Conservation (phyloP, 75 land plant species). For the Cunninghamia lanceolata region DNA sequence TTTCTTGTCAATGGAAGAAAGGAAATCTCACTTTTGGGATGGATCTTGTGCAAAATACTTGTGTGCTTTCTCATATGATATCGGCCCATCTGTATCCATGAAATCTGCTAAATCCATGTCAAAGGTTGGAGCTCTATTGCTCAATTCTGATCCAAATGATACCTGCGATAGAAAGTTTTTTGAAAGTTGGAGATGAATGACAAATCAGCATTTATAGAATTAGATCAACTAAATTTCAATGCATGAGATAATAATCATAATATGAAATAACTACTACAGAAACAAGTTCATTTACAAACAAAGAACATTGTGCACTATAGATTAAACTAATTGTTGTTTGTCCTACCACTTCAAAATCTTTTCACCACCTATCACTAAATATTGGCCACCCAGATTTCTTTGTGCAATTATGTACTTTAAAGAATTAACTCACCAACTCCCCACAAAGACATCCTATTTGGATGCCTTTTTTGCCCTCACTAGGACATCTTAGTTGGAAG, state of each 20-base stretch:
- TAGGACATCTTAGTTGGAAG: too few relatives aligned
- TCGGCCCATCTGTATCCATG: slow-evolving; percentile 71
- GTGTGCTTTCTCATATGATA: slow-evolving; percentile 82
- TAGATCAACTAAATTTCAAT: neutral
- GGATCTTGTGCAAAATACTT: slow-evolving; percentile 82
- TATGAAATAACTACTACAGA: neutral
- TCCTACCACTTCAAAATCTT: too few relatives aligned
- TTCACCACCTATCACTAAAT: too few relatives aligned
- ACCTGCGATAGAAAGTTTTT: slow-evolving; percentile 42
- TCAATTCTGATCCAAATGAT: slow-evolving; percentile 90
- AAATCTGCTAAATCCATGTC: slow-evolving; percentile 97
- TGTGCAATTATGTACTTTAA: too few relatives aligned
- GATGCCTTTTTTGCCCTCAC: too few relatives aligned
- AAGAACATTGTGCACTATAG: neutral
- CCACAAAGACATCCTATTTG: too few relatives aligned
- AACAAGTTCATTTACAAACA: neutral
- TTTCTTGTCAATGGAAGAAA: neutral
- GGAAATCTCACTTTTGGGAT: slow-evolving; percentile 68
- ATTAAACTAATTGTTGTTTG: too few relatives aligned
- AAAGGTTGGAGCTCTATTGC: slow-evolving; percentile 95
- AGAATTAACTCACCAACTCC: too few relatives aligned
- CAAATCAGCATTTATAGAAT: neutral
- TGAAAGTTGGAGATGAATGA: neutral
- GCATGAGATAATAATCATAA: neutral
- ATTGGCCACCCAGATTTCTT: too few relatives aligned